phyloP scores from a whole-genome alignment of 2,329 filamentous ascomycete genomes.

The Penicillium crustosum region DNA sequence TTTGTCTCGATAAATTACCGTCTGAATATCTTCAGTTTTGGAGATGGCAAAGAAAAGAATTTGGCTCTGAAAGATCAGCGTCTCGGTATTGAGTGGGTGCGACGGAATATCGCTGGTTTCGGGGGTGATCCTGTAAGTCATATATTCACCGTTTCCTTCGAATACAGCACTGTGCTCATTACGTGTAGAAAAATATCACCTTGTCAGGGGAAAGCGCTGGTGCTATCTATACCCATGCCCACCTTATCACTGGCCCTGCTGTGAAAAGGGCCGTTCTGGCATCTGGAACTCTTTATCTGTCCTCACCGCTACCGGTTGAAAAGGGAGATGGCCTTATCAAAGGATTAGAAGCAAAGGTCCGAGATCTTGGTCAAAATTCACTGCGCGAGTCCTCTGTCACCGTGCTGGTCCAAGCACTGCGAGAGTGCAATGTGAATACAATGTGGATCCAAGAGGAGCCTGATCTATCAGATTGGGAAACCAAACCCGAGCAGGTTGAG shows the following conservation, averaged over 20 bases:
- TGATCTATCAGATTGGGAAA: slow-evolving; percentile 41
- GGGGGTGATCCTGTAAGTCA: slow-evolving; percentile 40
- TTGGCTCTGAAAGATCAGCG: slow-evolving; percentile 41
- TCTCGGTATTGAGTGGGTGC: slow-evolving; percentile 42
- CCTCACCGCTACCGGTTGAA: slow-evolving; percentile 42
- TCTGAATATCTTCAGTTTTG: slow-evolving; percentile 49
- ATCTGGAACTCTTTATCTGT: slow-evolving; percentile 47
- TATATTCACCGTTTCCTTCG: too few relatives aligned
- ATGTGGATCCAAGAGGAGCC: slow-evolving; percentile 46
- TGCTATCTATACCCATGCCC: slow-evolving; percentile 48
- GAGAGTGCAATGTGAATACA: slow-evolving; percentile 41
- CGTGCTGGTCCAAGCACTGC: slow-evolving; percentile 36
- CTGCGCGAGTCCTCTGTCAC: slow-evolving; percentile 33
- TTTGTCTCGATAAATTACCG: slow-evolving; percentile 48
- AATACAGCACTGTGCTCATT: slow-evolving; percentile 1
- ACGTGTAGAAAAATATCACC: slow-evolving; percentile 40
- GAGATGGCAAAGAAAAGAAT: slow-evolving; percentile 43
- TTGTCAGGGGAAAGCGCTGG: slow-evolving; percentile 50
- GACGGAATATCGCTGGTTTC: slow-evolving; percentile 41
- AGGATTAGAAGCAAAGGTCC: slow-evolving; percentile 29
- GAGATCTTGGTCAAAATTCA: slow-evolving; percentile 27
- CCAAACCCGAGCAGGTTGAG: slow-evolving; percentile 32
- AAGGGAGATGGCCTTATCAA: slow-evolving; percentile 35
- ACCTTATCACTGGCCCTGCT: slow-evolving; percentile 35
- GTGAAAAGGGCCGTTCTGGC: slow-evolving; percentile 40